These are phyloP conservation scores for Yamadazyma dendronema DNA, from an alignment of 1,139 yeast species.

Conservation along the genomic window DNA sequence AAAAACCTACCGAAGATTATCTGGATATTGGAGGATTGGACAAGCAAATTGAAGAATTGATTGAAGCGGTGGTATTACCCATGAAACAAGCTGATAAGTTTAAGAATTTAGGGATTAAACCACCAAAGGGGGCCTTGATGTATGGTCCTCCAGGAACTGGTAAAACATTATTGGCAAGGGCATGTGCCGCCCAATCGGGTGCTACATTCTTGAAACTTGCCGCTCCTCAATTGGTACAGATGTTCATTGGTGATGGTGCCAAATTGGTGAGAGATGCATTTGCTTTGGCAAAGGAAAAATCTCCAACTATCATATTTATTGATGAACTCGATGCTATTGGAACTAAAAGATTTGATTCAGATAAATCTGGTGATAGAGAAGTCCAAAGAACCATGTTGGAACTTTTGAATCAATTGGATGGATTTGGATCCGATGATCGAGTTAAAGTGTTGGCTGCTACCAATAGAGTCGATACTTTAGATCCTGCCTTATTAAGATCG, in stretches of 20 bases:
- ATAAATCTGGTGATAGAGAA: constrained; percentile 97
- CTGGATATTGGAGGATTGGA: constrained; percentile 97
- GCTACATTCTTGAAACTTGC: constrained; percentile 97
- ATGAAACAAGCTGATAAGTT: constrained; percentile 98
- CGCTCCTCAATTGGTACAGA: constrained; percentile 97
- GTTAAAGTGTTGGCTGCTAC: constrained; percentile 98
- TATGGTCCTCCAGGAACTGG: constrained; percentile 99
- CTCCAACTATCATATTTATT: constrained; percentile 95
- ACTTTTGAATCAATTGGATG: constrained; percentile 92
- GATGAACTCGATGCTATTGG: constrained; percentile 99
- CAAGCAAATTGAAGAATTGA: constrained; percentile 95
- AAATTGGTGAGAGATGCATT: constrained; percentile 97
- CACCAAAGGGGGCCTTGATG: constrained; percentile 98
- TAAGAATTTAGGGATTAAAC: constrained; percentile 86
- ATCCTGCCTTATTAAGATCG: constrained; percentile 94
- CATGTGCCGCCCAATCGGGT: constrained; percentile 98
- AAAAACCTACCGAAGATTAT: constrained; percentile 95
- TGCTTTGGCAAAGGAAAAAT: constrained; percentile 97
- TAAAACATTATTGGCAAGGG: constrained; percentile 92
- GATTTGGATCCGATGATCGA: constrained; percentile 96
- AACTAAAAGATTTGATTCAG: constrained; percentile 96
- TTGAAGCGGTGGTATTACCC: constrained; percentile 96
- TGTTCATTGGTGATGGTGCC: constrained; percentile 99
- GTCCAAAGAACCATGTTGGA: constrained; percentile 99
- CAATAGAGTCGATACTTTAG: constrained; percentile 94